These are phyloP conservation scores for Eremochloa ophiuroides DNA, from an alignment of 176 grass and related monocot genomes.

Conservation along the genomic window DNA sequence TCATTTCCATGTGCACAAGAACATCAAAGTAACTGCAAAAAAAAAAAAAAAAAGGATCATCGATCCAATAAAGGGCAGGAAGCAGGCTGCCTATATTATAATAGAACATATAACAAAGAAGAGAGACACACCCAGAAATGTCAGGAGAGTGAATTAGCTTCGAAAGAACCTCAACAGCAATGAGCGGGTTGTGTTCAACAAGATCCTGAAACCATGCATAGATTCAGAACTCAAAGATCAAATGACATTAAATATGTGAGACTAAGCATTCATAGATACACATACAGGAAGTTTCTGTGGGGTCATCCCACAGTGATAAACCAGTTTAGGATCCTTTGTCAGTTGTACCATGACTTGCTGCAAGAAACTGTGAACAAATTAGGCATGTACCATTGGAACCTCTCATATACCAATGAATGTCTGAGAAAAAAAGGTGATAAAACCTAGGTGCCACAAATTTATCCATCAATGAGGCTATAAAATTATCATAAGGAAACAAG, in stretches of 20 bases:
- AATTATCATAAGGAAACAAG: not conserved
- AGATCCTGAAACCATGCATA: slow-evolving; percentile 64
- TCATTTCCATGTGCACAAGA: slow-evolving; percentile 99
- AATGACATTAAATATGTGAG: not conserved
- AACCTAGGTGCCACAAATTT: slow-evolving; percentile 9
- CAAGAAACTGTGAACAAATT: slow-evolving; percentile 55
- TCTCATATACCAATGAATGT: slow-evolving; percentile 6
- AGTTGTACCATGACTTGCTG: slow-evolving; percentile 96
- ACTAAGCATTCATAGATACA: not conserved
- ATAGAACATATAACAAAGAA: slow-evolving; percentile 17
- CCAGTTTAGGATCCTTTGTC: slow-evolving; percentile 88
- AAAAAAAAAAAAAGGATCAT: slow-evolving; percentile 21
- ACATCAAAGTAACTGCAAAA: slow-evolving; percentile 74
- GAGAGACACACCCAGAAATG: slow-evolving; percentile 65
- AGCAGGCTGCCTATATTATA: not conserved
- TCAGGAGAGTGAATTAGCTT: slow-evolving; percentile 95
- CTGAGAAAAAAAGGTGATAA: not conserved
- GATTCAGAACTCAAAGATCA: slow-evolving; percentile 20
- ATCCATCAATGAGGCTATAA: not conserved
- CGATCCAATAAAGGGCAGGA: not conserved
- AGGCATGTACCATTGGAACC: slow-evolving; percentile 38
- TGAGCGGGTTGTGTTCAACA: slow-evolving; percentile 95
- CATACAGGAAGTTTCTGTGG: slow-evolving; percentile 82
- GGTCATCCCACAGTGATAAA: slow-evolving; percentile 87
- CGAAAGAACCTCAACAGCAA: slow-evolving; percentile 95